A percentile compares a stretch with the other conserved stretches of the same genome.
These are phyloP conservation scores for Trichosporon sp. DNA, from an alignment of 1,284 basidiomycete genomes.

Conservation along the genomic window DNA sequence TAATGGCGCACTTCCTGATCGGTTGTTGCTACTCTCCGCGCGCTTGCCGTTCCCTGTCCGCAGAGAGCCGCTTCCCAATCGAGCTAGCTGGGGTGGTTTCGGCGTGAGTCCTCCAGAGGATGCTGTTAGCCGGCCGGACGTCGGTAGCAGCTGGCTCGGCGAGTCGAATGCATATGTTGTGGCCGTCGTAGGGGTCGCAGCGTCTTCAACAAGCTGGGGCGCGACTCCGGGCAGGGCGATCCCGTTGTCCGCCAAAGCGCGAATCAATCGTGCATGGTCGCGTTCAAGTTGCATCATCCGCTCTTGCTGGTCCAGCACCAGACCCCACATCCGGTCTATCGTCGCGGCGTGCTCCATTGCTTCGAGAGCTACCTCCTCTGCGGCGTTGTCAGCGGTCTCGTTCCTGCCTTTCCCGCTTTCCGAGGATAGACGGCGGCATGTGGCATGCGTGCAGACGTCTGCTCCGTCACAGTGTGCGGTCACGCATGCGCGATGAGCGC, in stretches of 20 bases:
- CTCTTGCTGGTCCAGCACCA: conserved; percentile 71
- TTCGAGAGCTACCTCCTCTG: conserved; percentile 36
- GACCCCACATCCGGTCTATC: conserved; percentile 68
- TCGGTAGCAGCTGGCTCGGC: conserved; percentile 28
- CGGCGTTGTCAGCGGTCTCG: neutral
- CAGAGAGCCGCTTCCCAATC: conserved; percentile 10
- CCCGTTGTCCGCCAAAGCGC: conserved; percentile 42
- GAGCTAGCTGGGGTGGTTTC: conserved; percentile 9
- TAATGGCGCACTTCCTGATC: conserved; percentile 24
- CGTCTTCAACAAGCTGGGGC: conserved; percentile 30
- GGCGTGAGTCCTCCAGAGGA: conserved; percentile 19
- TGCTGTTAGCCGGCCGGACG: conserved; percentile 12
- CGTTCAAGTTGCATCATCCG: conserved; percentile 44
- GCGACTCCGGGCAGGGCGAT: conserved; percentile 34
- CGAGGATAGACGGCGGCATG: neutral
- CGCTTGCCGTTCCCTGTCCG: conserved; percentile 12
- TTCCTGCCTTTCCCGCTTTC: neutral
- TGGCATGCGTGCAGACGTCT: neutral
- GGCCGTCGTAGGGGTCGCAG: conserved; percentile 25
- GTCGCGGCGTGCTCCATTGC: conserved; percentile 52
- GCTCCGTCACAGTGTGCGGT: neutral
- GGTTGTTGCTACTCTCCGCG: conserved; percentile 15
- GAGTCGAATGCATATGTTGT: conserved; percentile 43
- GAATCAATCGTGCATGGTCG: conserved; percentile 40
- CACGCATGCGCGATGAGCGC: neutral